These are phyloP conservation scores for Xylaria sp. DNA, from an alignment of 2,329 filamentous ascomycete species.

Conservation along the genomic window DNA sequence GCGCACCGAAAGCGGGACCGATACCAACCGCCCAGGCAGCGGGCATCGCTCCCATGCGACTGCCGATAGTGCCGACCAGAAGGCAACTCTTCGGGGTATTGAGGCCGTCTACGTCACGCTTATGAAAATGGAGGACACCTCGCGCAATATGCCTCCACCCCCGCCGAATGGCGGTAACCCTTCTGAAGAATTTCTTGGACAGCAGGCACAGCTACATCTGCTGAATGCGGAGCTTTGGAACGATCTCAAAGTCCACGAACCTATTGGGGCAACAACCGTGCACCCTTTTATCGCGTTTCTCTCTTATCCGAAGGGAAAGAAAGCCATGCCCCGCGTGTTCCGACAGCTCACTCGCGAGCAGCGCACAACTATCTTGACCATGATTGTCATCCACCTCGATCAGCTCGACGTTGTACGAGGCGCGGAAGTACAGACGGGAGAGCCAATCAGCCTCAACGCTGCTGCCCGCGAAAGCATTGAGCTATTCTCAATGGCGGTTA, in stretches of 20 bases:
- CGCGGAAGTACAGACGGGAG: constrained; percentile 73
- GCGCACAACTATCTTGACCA: constrained; percentile 90
- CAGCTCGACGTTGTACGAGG: constrained; percentile 86
- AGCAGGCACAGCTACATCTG: constrained; percentile 81
- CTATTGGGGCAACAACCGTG: constrained; percentile 73
- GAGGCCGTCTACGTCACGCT: constrained; percentile 85
- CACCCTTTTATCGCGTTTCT: constrained; percentile 97
- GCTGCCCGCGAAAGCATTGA: constrained; percentile 89
- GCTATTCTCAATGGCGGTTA: constrained; percentile 83
- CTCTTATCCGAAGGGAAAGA: constrained; percentile 94
- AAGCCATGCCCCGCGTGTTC: constrained; percentile 92
- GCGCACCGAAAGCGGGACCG: constrained; percentile 71
- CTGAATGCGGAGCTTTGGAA: constrained; percentile 83
- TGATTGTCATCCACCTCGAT: constrained; percentile 93
- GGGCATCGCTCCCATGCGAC: constrained; percentile 43
- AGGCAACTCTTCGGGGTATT: constrained; percentile 81
- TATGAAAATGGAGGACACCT: constrained; percentile 94
- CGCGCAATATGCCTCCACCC: constrained; percentile 74
- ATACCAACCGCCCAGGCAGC: constrained; percentile 55
- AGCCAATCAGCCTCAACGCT: constrained; percentile 69
- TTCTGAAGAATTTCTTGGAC: constrained; percentile 70
- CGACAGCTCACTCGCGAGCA: constrained; percentile 90
- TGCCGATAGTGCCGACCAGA: constrained; percentile 67
- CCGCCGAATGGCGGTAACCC: constrained; percentile 63
- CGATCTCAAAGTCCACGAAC: constrained; percentile 89